Evolutionary conservation across 345 rosid genomes (phyloP).

Genomic region (Brassica juncea): DNA sequence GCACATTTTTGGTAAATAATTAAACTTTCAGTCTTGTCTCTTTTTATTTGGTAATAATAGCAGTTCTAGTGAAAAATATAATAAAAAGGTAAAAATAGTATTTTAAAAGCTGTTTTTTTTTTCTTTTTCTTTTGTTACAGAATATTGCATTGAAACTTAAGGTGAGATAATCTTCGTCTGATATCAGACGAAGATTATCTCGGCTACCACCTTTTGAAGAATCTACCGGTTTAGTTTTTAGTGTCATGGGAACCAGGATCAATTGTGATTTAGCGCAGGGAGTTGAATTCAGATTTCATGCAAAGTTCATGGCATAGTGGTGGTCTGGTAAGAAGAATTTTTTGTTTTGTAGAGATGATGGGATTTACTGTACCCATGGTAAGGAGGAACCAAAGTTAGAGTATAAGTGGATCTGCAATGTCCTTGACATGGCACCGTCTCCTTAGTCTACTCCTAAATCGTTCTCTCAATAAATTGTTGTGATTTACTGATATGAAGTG

Average conservation of each 20-base stretch:
- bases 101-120: too few species aligned
- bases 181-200: neutral
- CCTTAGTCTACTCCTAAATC: too few species aligned
- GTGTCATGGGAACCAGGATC: neutral
- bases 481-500: too few species aligned
- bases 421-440: neutral
- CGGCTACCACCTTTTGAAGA: neutral
- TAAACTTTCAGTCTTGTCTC: neutral
- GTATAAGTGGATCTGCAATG: neutral
- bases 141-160: too few species aligned
- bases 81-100: too few species aligned
- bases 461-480: too few species aligned
- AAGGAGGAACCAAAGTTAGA: neutral
- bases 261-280: neutral
- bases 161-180: too few species aligned
- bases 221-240: neutral
- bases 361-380: slow-evolving; percentile 21
- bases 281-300: neutral
- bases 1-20: too few species aligned
- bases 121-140: too few species aligned
- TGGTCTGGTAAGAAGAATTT: neutral
- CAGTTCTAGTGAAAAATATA: too few species aligned
- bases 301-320: slow-evolving; percentile 1
- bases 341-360: slow-evolving; percentile 23
- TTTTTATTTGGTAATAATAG: too few species aligned